Conservation (phyloP, 2,329 filamentous ascomycete genomes). For the Beauveria medogensis region DNA sequence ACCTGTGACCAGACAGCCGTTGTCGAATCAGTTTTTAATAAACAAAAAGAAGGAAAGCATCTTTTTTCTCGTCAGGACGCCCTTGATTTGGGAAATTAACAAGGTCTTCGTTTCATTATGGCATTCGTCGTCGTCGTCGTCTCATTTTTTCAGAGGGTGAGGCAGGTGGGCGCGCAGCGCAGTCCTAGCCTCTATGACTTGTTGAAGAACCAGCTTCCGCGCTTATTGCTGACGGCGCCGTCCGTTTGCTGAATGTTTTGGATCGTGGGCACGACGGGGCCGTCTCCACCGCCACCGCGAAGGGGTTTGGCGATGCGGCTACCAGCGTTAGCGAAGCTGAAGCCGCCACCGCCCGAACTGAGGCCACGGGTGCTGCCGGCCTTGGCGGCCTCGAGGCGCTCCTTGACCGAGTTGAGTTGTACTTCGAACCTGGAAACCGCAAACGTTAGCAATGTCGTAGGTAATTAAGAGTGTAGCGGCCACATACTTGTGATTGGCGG, state of each 20-base stretch:
- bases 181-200: constrained; percentile 34
- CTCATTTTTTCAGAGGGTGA: constrained; percentile 2
- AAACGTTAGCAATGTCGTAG: constrained; percentile 19
- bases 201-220: constrained; percentile 69
- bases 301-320: constrained; percentile 64
- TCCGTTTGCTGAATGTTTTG: constrained; percentile 53
- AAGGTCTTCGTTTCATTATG: constrained; percentile 5
- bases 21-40: constrained; percentile 5
- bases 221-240: constrained; percentile 45
- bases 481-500: constrained; percentile 90
- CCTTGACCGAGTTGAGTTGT: constrained; percentile 94
- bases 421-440: constrained; percentile 75
- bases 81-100: not conserved
- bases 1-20: constrained; percentile 3
- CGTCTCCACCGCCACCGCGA: constrained; percentile 47
- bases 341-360: constrained; percentile 56
- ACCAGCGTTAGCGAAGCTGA: constrained; percentile 59
- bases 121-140: constrained; percentile 9
- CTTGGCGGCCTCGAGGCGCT: constrained; percentile 93
- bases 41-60: not conserved
- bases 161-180: not conserved
- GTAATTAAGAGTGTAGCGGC: not conserved
- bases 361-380: constrained; percentile 81
- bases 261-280: constrained; percentile 46
- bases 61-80: constrained; percentile 1